Base-by-base conservation (phyloP, 352 stramenopile species). In the Phytophthora parvispora region DNA sequence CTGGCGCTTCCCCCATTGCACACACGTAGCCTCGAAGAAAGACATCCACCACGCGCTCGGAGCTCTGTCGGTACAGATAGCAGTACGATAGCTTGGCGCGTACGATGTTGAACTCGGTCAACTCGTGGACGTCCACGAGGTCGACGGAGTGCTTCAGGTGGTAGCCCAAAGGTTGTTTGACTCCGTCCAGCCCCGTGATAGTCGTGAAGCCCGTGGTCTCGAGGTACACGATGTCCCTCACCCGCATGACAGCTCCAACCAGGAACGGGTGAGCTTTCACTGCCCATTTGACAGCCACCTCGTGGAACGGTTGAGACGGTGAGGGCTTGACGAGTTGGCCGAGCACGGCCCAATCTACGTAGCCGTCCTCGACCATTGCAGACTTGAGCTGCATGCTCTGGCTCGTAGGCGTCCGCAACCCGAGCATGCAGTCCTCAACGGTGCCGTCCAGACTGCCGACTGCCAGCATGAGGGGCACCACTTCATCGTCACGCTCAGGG, bases 111-210 rank as follows among this genome's bases (percentile, higher is more conserved):
- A 66, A 69, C 7, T 75, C 69, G 0, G 62, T 66, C 6, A 86
- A 60, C 25, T 75, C 34, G 5, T 66, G 67, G 20, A 77, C 73
- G 24, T 83, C 65, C 3, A 64, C 65, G 45, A 91, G 83, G 25
- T 79, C 62, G 12, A 91, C 67, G n/a, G 75, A 89, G 67, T 89
- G 84, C 36, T 87, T 78, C 18, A 92, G 67, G 27, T 90, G 84
- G 63, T 79, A 92, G 6, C 84, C 81, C 6, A 92, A 60, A 25
- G 47, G 54, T 43, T 70, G 60, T 32, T 72, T 66, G 22, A 77
- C 73, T 47, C 78, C 78, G 13, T 77, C 78, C 4, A 58, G 50
- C 0, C 65, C 63, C 15, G 52, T 70, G 12, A 85, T 75, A 4
- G 63, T 65, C 3, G 69, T 78, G 45, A 84, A 68, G 2, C 79